Evolutionary conservation across 257 asterid species (phyloP).

Genomic region (Mentha longifolia): DNA sequence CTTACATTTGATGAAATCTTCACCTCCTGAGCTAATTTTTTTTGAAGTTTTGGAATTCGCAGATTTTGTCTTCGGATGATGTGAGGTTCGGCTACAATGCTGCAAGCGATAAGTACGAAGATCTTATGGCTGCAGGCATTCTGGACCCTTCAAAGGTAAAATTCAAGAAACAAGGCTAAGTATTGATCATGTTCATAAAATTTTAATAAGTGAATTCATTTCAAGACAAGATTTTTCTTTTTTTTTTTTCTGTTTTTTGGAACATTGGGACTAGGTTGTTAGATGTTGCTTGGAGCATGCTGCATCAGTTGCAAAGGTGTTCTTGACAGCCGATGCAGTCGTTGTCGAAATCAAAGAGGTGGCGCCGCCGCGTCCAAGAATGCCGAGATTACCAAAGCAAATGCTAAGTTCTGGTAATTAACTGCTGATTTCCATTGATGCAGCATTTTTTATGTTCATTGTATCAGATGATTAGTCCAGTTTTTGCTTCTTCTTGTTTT

Average conservation of each 20-base stretch:
- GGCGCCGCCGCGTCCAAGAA: constrained; percentile 30
- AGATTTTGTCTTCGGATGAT: constrained; percentile 71
- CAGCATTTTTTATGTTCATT: background rate
- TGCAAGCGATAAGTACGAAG: constrained; percentile 74
- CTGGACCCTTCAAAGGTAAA: constrained; percentile 85
- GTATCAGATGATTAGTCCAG: background rate
- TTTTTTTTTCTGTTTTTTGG: background rate
- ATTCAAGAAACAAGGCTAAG: background rate
- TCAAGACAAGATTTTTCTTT: background rate
- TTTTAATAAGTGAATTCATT: background rate
- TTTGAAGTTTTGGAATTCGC: constrained; percentile 28
- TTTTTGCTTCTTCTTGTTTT: background rate
- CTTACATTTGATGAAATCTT: background rate
- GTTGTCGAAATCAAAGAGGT: constrained; percentile 69
- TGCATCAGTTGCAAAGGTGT: constrained; percentile 71
- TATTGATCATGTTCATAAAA: background rate
- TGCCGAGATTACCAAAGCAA: constrained; percentile 46
- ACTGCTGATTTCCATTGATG: background rate
- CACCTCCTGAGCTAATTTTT: background rate
- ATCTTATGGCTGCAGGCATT: constrained; percentile 80
- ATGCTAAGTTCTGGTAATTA: constrained; percentile 62
- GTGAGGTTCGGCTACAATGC: constrained; percentile 76
- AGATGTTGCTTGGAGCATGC: constrained; percentile 91
- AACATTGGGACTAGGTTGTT: constrained; percentile 56
- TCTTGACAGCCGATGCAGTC: constrained; percentile 79